Evolutionary conservation across 306 rosid species (phyloP).

Genomic region (Carpinus viminea): DNA sequence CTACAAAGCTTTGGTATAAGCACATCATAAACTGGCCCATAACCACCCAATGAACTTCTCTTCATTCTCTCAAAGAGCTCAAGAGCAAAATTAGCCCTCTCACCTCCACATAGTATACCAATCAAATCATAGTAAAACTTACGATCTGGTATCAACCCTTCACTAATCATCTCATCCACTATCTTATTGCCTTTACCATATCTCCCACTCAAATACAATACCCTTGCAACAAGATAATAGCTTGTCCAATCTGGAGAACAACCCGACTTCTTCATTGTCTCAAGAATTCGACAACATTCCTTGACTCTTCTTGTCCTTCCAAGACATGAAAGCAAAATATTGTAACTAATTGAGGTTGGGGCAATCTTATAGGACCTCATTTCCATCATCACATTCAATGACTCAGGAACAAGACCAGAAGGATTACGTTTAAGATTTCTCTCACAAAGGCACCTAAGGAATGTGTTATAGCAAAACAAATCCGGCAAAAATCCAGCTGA

Average conservation of each 20-base stretch:
- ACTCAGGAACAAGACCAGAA: constrained; percentile 86
- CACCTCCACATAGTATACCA: constrained; percentile 75
- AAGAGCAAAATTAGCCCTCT: constrained; percentile 68
- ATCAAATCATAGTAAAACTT: constrained; percentile 83
- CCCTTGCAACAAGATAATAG: constrained; percentile 69
- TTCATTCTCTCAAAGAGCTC: constrained; percentile 80
- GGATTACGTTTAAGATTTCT: constrained; percentile 63
- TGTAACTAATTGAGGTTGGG: constrained; percentile 65
- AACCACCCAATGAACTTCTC: constrained; percentile 61
- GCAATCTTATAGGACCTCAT: constrained; percentile 61
- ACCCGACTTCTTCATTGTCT: constrained; percentile 57
- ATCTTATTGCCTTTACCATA: constrained; percentile 73
- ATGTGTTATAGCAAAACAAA: constrained; percentile 71
- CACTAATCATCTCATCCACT: constrained; percentile 69
- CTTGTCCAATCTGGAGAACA: constrained; percentile 66
- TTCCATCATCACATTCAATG: constrained; percentile 79
- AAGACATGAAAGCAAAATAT: constrained; percentile 69
- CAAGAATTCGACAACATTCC: constrained; percentile 67
- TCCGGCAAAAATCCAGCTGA: constrained; percentile 54
- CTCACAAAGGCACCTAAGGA: constrained; percentile 75
- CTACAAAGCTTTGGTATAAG: constrained; percentile 75
- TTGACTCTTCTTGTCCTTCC: constrained; percentile 75
- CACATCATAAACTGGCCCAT: constrained; percentile 82
- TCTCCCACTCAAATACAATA: constrained; percentile 65
- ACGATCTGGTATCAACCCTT: constrained; percentile 55